Evolutionary conservation across 2,329 filamentous ascomycete genomes (phyloP), one percentile per base, ranked within the genome.

Genomic region (Botrytis medusae): DNA sequence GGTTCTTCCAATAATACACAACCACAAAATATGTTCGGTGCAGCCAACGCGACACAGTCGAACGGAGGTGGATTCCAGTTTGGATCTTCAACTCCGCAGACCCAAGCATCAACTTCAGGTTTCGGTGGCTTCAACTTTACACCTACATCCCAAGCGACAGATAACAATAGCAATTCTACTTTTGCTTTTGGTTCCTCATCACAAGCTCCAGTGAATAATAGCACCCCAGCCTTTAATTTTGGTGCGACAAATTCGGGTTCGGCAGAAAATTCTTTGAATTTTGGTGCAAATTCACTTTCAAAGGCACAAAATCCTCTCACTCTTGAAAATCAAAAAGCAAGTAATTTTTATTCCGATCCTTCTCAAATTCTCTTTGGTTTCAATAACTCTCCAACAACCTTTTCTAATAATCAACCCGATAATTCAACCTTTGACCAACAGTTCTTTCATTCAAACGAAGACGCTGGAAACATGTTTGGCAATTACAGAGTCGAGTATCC

Each of bases 241-340:
- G 71, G 71, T 25, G 62, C 51, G 25, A 37, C 51, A 59, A 72
- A 60, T 68, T 48, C 71, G 25, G 32, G 48, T 60, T 34, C 44
- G 34, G 37, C 40, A 42, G 51, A 68, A 57, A 72, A 34, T 67
- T 57, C 70, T n/a, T 40, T 68, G 9, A 67, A 29, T 48, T 72
- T 72, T 67, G 61, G 61, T 32, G 40, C 62, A 59, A 54, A 68
- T 32, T n/a, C 57, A 68, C n/a, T 32, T n/a, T 46, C 62, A 40
- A 42, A 59, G n/a, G n/a, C 60, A 29, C 69, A 51, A 57, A 72
- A 42, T 68, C n/a, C 51, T 29, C 44, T 72, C 48, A 32, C 71
- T 40, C 6, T 22, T 32, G 71, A 72, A 68, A 72, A 57, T 25
- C 40, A 69, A 61, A 69, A 51, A 68, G 71, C 71, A 72, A 72